phyloP scores from a whole-genome alignment of 2,329 filamentous ascomycete genomes.

The Diaporthe amygdali region DNA sequence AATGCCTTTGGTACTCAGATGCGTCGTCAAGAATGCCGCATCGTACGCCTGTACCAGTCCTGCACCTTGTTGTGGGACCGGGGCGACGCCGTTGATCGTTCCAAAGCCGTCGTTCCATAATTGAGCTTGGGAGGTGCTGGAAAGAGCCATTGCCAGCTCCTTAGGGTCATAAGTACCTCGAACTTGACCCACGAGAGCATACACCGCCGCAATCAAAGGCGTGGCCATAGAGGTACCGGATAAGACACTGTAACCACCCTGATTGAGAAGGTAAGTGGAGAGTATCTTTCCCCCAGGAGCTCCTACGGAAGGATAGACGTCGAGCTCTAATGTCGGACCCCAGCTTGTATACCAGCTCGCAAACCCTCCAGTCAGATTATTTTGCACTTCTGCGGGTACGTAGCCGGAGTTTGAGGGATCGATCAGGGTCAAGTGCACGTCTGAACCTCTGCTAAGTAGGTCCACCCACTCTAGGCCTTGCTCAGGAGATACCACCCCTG shows the following conservation, averaged over 20 bases:
- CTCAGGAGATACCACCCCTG: slow-evolving; percentile 26
- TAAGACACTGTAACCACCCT: slow-evolving; percentile 55
- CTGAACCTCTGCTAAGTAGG: slow-evolving; percentile 28
- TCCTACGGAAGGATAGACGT: slow-evolving; percentile 61
- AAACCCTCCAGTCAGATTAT: slow-evolving; percentile 52
- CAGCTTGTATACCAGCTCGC: slow-evolving; percentile 58
- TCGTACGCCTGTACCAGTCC: slow-evolving; percentile 48
- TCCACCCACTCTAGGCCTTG: slow-evolving; percentile 33
- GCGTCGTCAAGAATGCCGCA: slow-evolving; percentile 42
- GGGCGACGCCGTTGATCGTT: slow-evolving; percentile 28
- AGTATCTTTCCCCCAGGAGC: slow-evolving; percentile 63
- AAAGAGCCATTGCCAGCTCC: slow-evolving; percentile 6
- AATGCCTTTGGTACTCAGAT: slow-evolving; percentile 42
- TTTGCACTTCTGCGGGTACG: slow-evolving; percentile 30
- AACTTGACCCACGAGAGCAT: slow-evolving; percentile 18
- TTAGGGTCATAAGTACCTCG: slow-evolving; percentile 4
- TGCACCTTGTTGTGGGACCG: slow-evolving; percentile 48
- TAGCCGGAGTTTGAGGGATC: not conserved
- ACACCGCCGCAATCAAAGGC: slow-evolving; percentile 44
- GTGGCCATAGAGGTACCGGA: slow-evolving; percentile 67
- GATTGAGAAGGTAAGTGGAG: slow-evolving; percentile 57
- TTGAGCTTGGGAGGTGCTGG: slow-evolving; percentile 31
- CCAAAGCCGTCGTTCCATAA: slow-evolving; percentile 37
- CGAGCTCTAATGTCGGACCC: slow-evolving; percentile 64
- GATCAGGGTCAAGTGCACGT: slow-evolving; percentile 30